These are phyloP conservation scores for Hypholoma sublateritium DNA, from an alignment of 768 basidiomycete species.

Conservation along the genomic window DNA sequence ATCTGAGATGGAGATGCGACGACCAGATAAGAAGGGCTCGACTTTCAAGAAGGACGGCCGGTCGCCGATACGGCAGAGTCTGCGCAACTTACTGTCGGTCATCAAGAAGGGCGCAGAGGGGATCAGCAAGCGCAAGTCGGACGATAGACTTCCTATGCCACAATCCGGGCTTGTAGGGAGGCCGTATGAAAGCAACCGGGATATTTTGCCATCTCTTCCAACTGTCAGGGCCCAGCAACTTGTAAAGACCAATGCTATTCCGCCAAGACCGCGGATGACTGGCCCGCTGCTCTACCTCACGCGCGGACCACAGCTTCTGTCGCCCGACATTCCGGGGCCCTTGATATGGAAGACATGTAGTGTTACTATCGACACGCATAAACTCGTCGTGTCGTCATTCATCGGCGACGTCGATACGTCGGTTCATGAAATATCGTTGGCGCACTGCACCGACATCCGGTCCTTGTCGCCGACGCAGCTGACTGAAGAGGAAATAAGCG, in stretches of 20 bases:
- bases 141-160: conserved; percentile 10
- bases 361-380: conserved; percentile 28
- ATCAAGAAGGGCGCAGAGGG: conserved; percentile 47
- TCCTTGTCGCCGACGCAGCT: conserved; percentile 49
- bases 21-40: not conserved
- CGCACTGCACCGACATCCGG: conserved; percentile 60
- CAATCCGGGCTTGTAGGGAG: not conserved
- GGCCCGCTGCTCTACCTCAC: conserved; percentile 54
- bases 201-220: not conserved
- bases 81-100: conserved; percentile 61
- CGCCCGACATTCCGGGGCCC: conserved; percentile 23
- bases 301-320: conserved; percentile 17
- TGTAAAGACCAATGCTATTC: not conserved
- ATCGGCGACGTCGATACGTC: conserved; percentile 33
- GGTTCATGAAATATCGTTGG: conserved; percentile 47
- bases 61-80: conserved; percentile 62
- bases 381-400: conserved; percentile 49
- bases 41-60: conserved; percentile 13
- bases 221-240: not conserved
- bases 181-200: not conserved
- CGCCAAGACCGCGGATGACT: conserved; percentile 17
- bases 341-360: conserved; percentile 52
- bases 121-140: conserved; percentile 22
- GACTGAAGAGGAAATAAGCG: conserved; percentile 39
- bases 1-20: not conserved